Conservation (phyloP, 495 filamentous ascomycete genomes). For the Penicillium crystallinum region DNA sequence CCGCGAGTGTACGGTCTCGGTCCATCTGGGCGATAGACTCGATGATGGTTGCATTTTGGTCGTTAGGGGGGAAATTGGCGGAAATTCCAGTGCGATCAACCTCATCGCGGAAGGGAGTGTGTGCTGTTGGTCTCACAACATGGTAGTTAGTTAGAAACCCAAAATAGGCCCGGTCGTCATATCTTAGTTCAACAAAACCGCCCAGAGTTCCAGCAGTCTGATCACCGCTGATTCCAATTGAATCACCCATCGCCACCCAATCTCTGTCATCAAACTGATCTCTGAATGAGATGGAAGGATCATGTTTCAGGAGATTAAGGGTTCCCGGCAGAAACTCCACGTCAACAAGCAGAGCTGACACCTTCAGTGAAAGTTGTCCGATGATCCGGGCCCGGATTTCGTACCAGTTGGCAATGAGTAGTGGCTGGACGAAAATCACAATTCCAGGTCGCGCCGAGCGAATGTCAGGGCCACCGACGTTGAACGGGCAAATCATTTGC, state of each 20-base stretch:
- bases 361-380: not conserved
- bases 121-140: not conserved
- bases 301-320: not conserved
- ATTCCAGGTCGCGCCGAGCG: not conserved
- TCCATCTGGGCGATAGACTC: not conserved
- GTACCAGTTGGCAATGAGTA: not conserved
- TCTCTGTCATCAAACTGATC: not conserved
- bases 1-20: not conserved
- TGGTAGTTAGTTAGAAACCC: not conserved
- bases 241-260: not conserved
- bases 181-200: not conserved
- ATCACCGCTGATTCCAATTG: not conserved
- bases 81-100: not conserved
- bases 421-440: not conserved
- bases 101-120: not conserved
- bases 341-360: not conserved
- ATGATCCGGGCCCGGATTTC: not conserved
- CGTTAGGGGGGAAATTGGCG: not conserved
- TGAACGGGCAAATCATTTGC: not conserved
- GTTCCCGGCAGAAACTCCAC: not conserved
- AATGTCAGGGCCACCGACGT: not conserved
- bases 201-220: not conserved
- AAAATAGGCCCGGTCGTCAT: not conserved
- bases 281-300: not conserved
- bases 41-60: not conserved